These are phyloP conservation scores for Ophiobolus disseminans DNA, from an alignment of 2,329 filamentous ascomycete species.

Conservation along the genomic window DNA sequence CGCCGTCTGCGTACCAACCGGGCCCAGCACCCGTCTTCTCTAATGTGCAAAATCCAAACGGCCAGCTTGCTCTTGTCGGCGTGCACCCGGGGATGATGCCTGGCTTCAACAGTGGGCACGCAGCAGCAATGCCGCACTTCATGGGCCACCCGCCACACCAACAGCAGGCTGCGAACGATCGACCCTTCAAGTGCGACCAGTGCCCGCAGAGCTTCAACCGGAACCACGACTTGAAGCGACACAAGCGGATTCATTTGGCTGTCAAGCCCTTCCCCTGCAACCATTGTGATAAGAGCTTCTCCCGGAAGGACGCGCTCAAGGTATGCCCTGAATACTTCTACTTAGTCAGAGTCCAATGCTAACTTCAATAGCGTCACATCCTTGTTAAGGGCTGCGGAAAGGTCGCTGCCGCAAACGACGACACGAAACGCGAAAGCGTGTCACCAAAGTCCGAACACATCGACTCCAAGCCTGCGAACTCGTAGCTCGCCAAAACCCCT, in stretches of 20 bases:
- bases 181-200: conserved; percentile 92
- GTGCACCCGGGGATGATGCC: conserved; percentile 64
- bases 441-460: conserved; percentile 40
- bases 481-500: conserved; percentile 28
- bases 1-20: conserved; percentile 53
- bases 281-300: conserved; percentile 95
- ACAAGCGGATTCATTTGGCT: conserved; percentile 92
- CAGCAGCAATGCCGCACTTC: conserved; percentile 69
- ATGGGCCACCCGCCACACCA: conserved; percentile 62
- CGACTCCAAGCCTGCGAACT: conserved; percentile 38
- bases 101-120: conserved; percentile 67
- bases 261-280: conserved; percentile 95
- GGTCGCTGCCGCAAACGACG: conserved; percentile 39
- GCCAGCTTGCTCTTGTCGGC: conserved; percentile 74
- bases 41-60: conserved; percentile 76
- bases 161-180: conserved; percentile 69
- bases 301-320: conserved; percentile 95
- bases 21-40: conserved; percentile 72
- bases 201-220: conserved; percentile 94
- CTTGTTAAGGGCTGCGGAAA: conserved; percentile 73
- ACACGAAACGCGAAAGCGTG: conserved; percentile 44
- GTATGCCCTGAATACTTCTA: conserved; percentile 59
- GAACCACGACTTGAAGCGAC: conserved; percentile 94
- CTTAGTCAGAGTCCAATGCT: conserved; percentile 43
- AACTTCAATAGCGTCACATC: conserved; percentile 63